Conservation (phyloP, 768 basidiomycete species). For the Podaxis sp. region DNA sequence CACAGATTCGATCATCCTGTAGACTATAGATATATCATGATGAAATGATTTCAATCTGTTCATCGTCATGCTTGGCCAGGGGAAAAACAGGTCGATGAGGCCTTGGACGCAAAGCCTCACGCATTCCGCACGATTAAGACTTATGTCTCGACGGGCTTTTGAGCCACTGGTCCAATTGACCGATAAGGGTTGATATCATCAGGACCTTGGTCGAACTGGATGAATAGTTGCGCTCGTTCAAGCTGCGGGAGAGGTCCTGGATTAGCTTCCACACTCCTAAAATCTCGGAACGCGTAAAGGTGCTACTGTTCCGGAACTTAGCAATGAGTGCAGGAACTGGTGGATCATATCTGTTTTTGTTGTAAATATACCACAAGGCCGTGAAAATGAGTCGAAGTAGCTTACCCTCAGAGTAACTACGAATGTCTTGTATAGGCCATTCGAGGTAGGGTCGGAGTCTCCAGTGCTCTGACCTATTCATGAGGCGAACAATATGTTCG, state of each 20-base stretch:
- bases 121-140: slow-evolving; percentile 2
- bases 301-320: background rate
- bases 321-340: background rate
- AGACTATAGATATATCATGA: background rate
- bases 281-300: slow-evolving; percentile 1
- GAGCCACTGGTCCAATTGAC: background rate
- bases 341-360: background rate
- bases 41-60: background rate
- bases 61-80: slow-evolving; percentile 6
- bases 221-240: background rate
- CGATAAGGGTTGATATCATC: background rate
- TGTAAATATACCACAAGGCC: background rate
- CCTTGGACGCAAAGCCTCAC: background rate
- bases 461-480: background rate
- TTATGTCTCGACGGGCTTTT: background rate
- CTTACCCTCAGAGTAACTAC: background rate
- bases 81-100: slow-evolving; percentile 4
- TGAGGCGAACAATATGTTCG: background rate
- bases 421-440: slow-evolving; percentile 3
- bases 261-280: slow-evolving; percentile 5
- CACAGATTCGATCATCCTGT: slow-evolving; percentile 1
- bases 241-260: background rate
- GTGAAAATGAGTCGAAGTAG: background rate
- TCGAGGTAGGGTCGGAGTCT: slow-evolving; percentile 1
- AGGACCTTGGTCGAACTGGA: background rate